A percentile compares a stretch with the other conserved stretches of the same genome.
phyloP scores from a whole-genome alignment of 371 early-diverging fungal species.

The Actinomucor elegans region DNA sequence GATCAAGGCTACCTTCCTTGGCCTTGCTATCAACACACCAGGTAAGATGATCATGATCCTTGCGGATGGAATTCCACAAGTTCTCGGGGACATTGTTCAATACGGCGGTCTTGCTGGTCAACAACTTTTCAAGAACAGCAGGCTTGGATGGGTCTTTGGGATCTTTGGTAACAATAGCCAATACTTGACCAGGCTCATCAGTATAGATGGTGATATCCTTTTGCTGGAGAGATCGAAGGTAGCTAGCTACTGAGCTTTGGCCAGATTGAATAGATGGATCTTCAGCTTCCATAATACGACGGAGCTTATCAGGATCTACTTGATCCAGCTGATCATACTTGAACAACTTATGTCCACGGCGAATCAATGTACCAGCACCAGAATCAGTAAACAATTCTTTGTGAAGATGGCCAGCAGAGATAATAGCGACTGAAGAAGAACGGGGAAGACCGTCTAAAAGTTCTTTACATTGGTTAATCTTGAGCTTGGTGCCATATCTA shows the following conservation, averaged over 20 bases:
- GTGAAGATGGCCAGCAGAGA: slow-evolving; percentile 93
- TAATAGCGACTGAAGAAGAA: slow-evolving; percentile 94
- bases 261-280: slow-evolving; percentile 73
- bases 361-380: slow-evolving; percentile 95
- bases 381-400: slow-evolving; percentile 96
- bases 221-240: slow-evolving; percentile 63
- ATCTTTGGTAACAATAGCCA: slow-evolving; percentile 74
- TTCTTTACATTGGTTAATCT: slow-evolving; percentile 94
- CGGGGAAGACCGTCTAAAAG: slow-evolving; percentile 92
- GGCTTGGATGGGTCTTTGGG: slow-evolving; percentile 50
- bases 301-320: slow-evolving; percentile 82
- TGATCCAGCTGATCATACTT: slow-evolving; percentile 63
- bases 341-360: slow-evolving; percentile 89
- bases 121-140: slow-evolving; percentile 76
- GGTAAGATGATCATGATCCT: slow-evolving; percentile 68
- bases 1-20: slow-evolving; percentile 54
- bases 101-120: slow-evolving; percentile 73
- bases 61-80: slow-evolving; percentile 78
- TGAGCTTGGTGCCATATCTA: slow-evolving; percentile 93
- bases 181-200: slow-evolving; percentile 86
- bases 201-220: slow-evolving; percentile 70
- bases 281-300: slow-evolving; percentile 75
- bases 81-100: slow-evolving; percentile 91
- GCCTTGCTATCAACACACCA: slow-evolving; percentile 37
- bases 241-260: slow-evolving; percentile 68